Base-by-base conservation (phyloP, 371 early-diverging fungal species). In the Capniomyces stellatus region DNA sequence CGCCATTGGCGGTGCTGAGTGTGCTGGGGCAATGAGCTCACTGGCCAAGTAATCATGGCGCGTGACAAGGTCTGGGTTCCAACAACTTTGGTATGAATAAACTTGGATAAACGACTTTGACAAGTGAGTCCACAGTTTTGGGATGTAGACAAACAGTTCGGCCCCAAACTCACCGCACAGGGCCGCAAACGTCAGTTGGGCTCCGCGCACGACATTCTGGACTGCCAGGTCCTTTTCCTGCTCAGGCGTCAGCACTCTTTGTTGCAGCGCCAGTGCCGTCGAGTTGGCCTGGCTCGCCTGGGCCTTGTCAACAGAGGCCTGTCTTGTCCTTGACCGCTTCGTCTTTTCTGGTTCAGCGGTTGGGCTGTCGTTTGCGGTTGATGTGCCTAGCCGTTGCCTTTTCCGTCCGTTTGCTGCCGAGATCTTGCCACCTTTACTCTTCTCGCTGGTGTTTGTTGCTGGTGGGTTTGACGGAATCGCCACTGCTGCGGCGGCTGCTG, bases 101-200 rank as follows among this genome's bases (percentile, higher is more conserved):
- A 69, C 61, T 22, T 58, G 50, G 50, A 43, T 25, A 2, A 88
- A 64, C 1, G 74, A 75, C 4, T 59, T 57, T 19, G 75, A 55
- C 43, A 86, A 69, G 29, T 81, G 76, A 29, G 77, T 78, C 87
- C 89, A 90, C 22, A 93, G 56, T 47, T 78, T 81, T 13, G 96
- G 92, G 0, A 87, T 73, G 2, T 57, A 61, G 2, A 67, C 69
- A 61, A 92, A 83, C 24, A 92, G 67, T 1, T 62, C 58, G 6
- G 70, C 58, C 0, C 85, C 89, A 70, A 90, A 91, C 3, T 70
- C 70, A 27, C 61, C 67, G 49, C 87, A 87, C 6, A 92, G 66
- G 22, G 75, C 74, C 28, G 71, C 63, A 23, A 92, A 61, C 1
- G 91, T 77, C 8, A 67, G 60, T 46, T 83, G 77, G 2, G 92